These are phyloP conservation scores for Fusarium sacchari DNA, from an alignment of 2,329 filamentous ascomycete species.

Conservation along the genomic window DNA sequence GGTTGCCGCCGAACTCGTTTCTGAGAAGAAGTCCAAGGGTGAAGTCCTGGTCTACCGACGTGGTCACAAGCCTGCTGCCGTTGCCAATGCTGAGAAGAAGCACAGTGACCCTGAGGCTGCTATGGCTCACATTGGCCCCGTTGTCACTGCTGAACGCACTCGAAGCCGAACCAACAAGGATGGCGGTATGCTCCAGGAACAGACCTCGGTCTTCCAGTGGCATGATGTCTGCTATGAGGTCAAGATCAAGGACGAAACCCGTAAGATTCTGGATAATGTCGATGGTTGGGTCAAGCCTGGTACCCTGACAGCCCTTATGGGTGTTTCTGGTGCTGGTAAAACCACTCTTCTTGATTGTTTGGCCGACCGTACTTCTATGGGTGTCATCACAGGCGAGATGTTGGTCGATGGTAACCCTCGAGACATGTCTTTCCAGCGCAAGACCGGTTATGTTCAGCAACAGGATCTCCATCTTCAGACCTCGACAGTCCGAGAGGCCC, in stretches of 20 bases:
- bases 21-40: conserved; percentile 76
- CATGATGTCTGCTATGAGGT: conserved; percentile 80
- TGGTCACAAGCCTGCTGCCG: conserved; percentile 69
- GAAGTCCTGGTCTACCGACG: conserved; percentile 80
- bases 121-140: conserved; percentile 59
- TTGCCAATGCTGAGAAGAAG: conserved; percentile 67
- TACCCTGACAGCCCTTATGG: conserved; percentile 89
- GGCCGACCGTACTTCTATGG: conserved; percentile 87
- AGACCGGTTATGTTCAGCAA: conserved; percentile 92
- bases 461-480: conserved; percentile 90
- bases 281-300: conserved; percentile 96
- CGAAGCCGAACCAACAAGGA: conserved; percentile 51
- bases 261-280: conserved; percentile 84
- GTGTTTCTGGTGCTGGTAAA: conserved; percentile 92
- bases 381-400: conserved; percentile 88
- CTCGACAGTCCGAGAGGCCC: conserved; percentile 86
- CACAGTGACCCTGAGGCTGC: conserved; percentile 69
- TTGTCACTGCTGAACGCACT: conserved; percentile 57
- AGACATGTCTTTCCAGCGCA: conserved; percentile 87
- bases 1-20: conserved; percentile 71
- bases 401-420: conserved; percentile 71
- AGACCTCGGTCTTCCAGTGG: conserved; percentile 88
- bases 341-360: conserved; percentile 89
- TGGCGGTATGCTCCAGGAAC: conserved; percentile 58
- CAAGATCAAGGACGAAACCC: conserved; percentile 80